Base-by-base conservation (phyloP, 1,284 basidiomycete species). In the Testicularia cyperi region DNA sequence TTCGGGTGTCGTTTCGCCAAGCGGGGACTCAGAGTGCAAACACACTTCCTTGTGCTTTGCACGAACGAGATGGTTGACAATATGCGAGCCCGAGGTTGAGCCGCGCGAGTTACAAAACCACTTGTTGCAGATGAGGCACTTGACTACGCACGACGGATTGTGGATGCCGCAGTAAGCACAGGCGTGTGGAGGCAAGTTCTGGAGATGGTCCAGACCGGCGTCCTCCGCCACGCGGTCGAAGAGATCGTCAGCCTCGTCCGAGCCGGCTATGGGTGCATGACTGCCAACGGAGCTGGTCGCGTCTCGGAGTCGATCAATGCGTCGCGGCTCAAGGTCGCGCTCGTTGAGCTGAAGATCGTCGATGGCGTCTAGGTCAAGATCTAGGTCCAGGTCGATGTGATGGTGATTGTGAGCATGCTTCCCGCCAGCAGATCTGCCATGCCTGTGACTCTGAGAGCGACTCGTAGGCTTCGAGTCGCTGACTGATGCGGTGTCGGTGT, bases 11-110 rank as follows among this genome's bases (percentile, higher is more conserved):
- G 94, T 98, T 78, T 98, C 95, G 5, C 95, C 95, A 1, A 99
- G 82, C 2, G 92, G 90, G 45, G 88, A 88, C 70, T 98, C 92
- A 42, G 88, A 87, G 76, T 99, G 95, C 34, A 99, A 80, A 53
- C 92, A 88, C 54, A 99, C 94, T 77, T 98, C 94, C 80, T 97
- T 97, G 80, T 99, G 95, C 79, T 97, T 96, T 21, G 95, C 92
- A 70, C 94, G 90, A 42, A 98, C 95, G 44, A 99, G 84, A 79
- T 99, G 95, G 78, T 95, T 96, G 70, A 99, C 94, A 68, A 99
- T 98, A 77, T 99, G 95, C 9, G 73, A 74, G 3, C 92, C 94
- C 1, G 92, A 94, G 2, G 92, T 96, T 72, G 92, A 94, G 41
- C 94, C 92, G 40, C 94, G 85, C n/a, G 94, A 94, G 78, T 99